Conservation (phyloP, 192 early-diverging fungal genomes). For the Rhizoclosmatium sp. region DNA sequence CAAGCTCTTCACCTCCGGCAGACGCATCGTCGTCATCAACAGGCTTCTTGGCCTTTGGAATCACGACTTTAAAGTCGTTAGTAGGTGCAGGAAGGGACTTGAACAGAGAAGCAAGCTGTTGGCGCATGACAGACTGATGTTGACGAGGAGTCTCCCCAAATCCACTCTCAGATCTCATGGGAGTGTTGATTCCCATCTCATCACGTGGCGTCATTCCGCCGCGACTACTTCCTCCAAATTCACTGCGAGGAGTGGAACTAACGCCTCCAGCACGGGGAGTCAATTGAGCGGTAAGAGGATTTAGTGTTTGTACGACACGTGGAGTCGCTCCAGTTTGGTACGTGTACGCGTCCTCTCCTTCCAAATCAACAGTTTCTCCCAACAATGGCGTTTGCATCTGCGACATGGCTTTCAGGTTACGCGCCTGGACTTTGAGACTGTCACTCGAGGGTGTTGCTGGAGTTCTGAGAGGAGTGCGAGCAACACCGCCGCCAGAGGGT, state of each 20-base stretch:
- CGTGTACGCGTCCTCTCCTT: slow-evolving; percentile 44
- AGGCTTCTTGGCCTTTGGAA: slow-evolving; percentile 68
- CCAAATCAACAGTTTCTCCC: slow-evolving; percentile 68
- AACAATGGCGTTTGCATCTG: slow-evolving; percentile 84
- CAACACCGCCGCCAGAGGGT: slow-evolving; percentile 42
- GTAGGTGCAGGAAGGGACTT: slow-evolving; percentile 82
- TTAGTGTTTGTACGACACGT: slow-evolving; percentile 76
- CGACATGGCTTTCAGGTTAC: slow-evolving; percentile 81
- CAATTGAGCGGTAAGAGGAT: slow-evolving; percentile 67
- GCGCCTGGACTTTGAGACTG: slow-evolving; percentile 78
- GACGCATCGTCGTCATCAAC: slow-evolving; percentile 48
- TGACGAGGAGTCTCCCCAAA: slow-evolving; percentile 74
- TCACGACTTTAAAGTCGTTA: slow-evolving; percentile 91
- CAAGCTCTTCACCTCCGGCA: slow-evolving; percentile 53
- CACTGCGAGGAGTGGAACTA: slow-evolving; percentile 33
- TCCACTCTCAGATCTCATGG: slow-evolving; percentile 59
- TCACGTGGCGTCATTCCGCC: slow-evolving; percentile 48
- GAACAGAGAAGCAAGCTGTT: slow-evolving; percentile 77
- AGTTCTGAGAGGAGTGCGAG: slow-evolving; percentile 65
- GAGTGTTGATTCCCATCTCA: slow-evolving; percentile 70
- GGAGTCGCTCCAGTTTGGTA: slow-evolving; percentile 65
- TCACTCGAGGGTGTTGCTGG: slow-evolving; percentile 68
- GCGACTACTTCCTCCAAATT: slow-evolving; percentile 22
- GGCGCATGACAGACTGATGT: slow-evolving; percentile 66
- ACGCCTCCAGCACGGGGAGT: slow-evolving; percentile 47